Base-by-base conservation (phyloP, 2,329 filamentous ascomycete genomes). In the Colletotrichum plurivorum region DNA sequence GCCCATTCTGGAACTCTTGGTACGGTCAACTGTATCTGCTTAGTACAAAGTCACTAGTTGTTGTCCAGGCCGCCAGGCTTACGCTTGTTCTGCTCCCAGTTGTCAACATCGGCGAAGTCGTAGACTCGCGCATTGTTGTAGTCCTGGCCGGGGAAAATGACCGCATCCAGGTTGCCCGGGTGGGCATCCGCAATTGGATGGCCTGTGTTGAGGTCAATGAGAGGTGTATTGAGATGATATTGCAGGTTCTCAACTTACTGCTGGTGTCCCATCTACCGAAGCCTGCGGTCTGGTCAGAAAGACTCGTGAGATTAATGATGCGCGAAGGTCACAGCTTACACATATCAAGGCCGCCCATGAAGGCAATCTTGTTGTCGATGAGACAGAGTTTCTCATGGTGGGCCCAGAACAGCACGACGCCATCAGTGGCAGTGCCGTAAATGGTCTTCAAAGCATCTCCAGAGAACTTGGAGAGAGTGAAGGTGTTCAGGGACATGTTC, bases 361-460 rank as follows among this genome's bases (percentile, higher is more conserved):
- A 97, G 2, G 92, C 94, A 64, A 91, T 84, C 10, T 85, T 85
- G n/a, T 91, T 89, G 77, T 98, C 94, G 16, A 98, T 83, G 2
- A 97, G 78, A 73, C 93, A 94, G 1, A 97, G 87, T 80, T 98
- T 98, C 81, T 98, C 94, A 74, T 97, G 94, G 75, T 97, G 94
- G 3, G 94, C 94, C 94, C 94, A 97, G 80, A 94, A 97, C 1
- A 97, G 82, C 12, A 97, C 92, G 1, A 94, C 89, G 73, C 93
- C 94, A 39, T 94, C 93, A 41, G 89, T 89, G 3, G 69, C 69
- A 57, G 93, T 91, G 62, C 95, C 95, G 76, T 97, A 97, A 1
- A 97, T 81, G 1, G 91, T 89, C 77, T 94, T 93, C 56, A 97
- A 77, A 1, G 92, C 88, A 75, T 96, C 93, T 25, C 86, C 85